Conservation (phyloP, 1,284 basidiomycete species). For the Ceratobasidium sp. region DNA sequence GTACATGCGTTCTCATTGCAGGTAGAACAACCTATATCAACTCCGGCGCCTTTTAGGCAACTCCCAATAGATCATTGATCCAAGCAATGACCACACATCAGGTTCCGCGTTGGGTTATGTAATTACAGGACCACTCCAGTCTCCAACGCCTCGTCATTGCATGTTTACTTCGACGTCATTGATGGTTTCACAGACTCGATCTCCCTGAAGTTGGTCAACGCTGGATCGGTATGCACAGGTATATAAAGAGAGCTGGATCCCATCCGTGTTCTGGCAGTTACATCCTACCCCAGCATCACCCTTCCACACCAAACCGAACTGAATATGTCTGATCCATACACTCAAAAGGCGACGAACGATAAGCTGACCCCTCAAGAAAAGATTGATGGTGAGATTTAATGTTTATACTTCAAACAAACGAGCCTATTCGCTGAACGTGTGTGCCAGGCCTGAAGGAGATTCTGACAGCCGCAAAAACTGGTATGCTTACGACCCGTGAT, state of each 20-base stretch:
- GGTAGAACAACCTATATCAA: too few relatives aligned
- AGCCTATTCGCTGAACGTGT: not conserved
- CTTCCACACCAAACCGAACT: not conserved
- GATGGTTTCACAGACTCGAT: not conserved
- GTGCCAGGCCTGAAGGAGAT: conserved; percentile 71
- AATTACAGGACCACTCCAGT: too few relatives aligned
- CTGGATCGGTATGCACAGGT: not conserved
- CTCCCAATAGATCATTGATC: too few relatives aligned
- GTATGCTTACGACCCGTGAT: conserved; percentile 86
- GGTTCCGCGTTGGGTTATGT: too few relatives aligned
- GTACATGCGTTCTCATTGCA: too few relatives aligned
- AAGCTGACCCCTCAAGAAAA: conserved; percentile 72
- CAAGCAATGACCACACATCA: too few relatives aligned
- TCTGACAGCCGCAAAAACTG: conserved; percentile 72
- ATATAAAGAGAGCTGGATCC: conserved; percentile 5
- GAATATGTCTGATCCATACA: conserved; percentile 68
- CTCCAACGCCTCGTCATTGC: too few relatives aligned
- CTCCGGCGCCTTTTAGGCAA: too few relatives aligned
- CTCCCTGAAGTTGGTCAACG: not conserved
- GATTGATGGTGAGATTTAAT: conserved; percentile 65
- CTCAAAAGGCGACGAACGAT: conserved; percentile 69
- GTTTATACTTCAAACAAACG: not conserved
- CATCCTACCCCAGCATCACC: not conserved
- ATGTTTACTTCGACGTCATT: too few relatives aligned
- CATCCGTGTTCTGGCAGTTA: not conserved